These are phyloP conservation scores for Exophiala phaeomuriformis DNA, from an alignment of 2,329 filamentous ascomycete genomes.

Conservation along the genomic window DNA sequence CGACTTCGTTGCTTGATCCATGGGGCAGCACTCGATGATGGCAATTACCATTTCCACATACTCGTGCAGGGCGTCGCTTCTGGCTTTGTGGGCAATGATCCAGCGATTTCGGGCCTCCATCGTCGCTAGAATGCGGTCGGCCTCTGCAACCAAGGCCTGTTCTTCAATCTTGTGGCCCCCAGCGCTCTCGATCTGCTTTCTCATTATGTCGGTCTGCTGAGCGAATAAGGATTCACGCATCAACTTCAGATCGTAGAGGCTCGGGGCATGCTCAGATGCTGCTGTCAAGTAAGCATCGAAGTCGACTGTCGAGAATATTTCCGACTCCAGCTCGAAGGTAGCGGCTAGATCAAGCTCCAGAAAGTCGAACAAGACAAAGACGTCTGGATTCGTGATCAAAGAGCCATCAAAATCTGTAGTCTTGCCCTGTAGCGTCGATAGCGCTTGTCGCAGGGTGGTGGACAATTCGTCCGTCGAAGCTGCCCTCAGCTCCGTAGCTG, in stretches of 20 bases:
- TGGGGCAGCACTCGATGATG: constrained; percentile 73
- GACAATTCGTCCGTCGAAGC: constrained; percentile 64
- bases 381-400: constrained; percentile 59
- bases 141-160: constrained; percentile 37
- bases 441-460: constrained; percentile 59
- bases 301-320: constrained; percentile 60
- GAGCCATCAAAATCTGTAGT: constrained; percentile 62
- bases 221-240: constrained; percentile 61
- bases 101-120: constrained; percentile 38
- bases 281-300: constrained; percentile 57
- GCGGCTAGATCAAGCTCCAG: constrained; percentile 55
- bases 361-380: constrained; percentile 94
- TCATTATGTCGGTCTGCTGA: constrained; percentile 50
- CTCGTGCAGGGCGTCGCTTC: constrained; percentile 63
- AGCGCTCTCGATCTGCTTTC: constrained; percentile 33
- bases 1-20: constrained; percentile 63
- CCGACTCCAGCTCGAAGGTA: constrained; percentile 47
- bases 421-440: constrained; percentile 63
- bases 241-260: constrained; percentile 61
- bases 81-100: constrained; percentile 35
- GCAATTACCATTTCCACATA: constrained; percentile 83
- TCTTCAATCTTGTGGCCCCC: constrained; percentile 33
- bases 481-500: constrained; percentile 73
- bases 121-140: constrained; percentile 34
- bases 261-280: constrained; percentile 44